Base-by-base conservation (phyloP, 202 grass and related monocot genomes). In the Tripidium arundinaceum region DNA sequence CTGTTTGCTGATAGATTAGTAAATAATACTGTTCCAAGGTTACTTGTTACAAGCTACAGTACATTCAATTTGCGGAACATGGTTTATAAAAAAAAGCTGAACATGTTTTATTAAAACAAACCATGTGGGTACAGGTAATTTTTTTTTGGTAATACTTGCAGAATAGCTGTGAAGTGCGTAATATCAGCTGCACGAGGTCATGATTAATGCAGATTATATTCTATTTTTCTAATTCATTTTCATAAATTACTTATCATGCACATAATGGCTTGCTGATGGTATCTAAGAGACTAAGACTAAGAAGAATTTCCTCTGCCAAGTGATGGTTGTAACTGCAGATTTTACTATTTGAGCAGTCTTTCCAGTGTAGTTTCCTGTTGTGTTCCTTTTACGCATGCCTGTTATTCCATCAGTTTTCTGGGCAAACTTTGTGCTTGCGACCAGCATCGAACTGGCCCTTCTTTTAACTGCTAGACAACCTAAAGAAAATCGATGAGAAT, bases 361-460 rank as follows among this genome's bases (percentile, higher is more conserved):
- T 57, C 43, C 19, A 72, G n/a, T n/a, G n/a, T n/a, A n/a, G n/a
- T n/a, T n/a, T n/a, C n/a, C n/a, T n/a, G 18, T 36, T 77, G 0
- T 38, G 52, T 63, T 28, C 28, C 27, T 9, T 70, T 82, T 33
- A n/a, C 5, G 34, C 70, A 38, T 40, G 62, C 49, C 11, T 37
- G 76, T 80, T 11, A 5, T 52, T 60, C 16, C 4, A 34, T 79
- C 37, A 12, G 52, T 69, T 70, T 84, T 70, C 7, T 57, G 60
- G 33, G 70, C n/a, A 75, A 69, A 75, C 12, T 12, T 65, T 81
- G 46, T 77, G 72, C 26, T 60, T 87, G 61, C 28, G 40, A 41
- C 26, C 79, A 68, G 18, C 34, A 61, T 4, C 55, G 47, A 19
- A 57, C 40, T 76, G 40, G 19, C n/a, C 18, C 0, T 52, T 74